A percentile compares a stretch with the other conserved stretches of the same genome.
These are phyloP conservation scores for Arthroderma sp. DNA, from an alignment of 2,329 filamentous ascomycete species.

Conservation along the genomic window DNA sequence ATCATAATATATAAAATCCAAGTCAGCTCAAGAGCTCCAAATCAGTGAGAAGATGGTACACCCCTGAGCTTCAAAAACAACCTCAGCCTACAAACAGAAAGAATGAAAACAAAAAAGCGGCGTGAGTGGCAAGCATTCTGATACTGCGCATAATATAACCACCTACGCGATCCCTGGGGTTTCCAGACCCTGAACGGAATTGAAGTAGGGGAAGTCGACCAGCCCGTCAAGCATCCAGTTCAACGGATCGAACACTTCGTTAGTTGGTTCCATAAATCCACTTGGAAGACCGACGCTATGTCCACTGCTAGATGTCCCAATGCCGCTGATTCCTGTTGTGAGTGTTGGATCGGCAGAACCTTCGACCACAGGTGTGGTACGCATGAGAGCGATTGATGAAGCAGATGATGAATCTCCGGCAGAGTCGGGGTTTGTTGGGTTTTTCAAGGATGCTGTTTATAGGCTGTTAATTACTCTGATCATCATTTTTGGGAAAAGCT, in stretches of 20 bases:
- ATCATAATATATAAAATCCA: too few relatives aligned
- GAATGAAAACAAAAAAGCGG: too few relatives aligned
- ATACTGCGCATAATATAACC: too few relatives aligned
- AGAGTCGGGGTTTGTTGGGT: slow-evolving; percentile 74
- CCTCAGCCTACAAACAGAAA: too few relatives aligned
- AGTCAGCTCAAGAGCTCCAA: too few relatives aligned
- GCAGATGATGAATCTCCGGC: slow-evolving; percentile 59
- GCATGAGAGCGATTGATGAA: slow-evolving; percentile 39
- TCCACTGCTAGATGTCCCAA: slow-evolving; percentile 6
- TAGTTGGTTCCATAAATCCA: slow-evolving; percentile 53
- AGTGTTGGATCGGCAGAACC: slow-evolving; percentile 34
- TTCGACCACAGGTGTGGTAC: too few relatives aligned
- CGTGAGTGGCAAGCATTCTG: too few relatives aligned
- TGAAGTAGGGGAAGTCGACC: slow-evolving; percentile 64
- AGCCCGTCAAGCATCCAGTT: slow-evolving; percentile 88
- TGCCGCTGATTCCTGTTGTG: slow-evolving; percentile 16
- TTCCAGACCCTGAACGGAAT: slow-evolving; percentile 40
- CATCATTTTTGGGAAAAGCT: slow-evolving; percentile 15
- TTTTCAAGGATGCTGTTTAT: slow-evolving; percentile 54
- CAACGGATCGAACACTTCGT: slow-evolving; percentile 83
- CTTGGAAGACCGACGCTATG: slow-evolving; percentile 21
- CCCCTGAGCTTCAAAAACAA: too few relatives aligned
- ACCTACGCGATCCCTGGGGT: slow-evolving; percentile 25
- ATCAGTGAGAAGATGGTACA: too few relatives aligned
- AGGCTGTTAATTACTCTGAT: slow-evolving; percentile 22